Conservation (phyloP, 75 land plant species). For the Ceratopteris richardii region DNA sequence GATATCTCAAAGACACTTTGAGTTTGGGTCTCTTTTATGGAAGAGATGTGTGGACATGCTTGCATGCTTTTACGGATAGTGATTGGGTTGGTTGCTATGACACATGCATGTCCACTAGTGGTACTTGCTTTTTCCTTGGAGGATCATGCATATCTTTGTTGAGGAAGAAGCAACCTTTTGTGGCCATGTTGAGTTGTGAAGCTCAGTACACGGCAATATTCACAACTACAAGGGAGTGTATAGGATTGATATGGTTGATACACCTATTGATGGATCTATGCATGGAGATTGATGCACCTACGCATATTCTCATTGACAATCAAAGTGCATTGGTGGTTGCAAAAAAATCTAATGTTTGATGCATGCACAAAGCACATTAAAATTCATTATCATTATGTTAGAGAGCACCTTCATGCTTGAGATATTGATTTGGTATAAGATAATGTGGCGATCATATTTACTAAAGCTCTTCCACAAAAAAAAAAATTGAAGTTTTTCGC, state of each 20-base stretch:
- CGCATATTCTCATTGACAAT: conserved; percentile 13
- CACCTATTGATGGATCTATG: conserved; percentile 1
- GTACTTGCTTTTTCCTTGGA: conserved; percentile 16
- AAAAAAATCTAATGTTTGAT: conserved; percentile 11
- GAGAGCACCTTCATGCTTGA: conserved; percentile 2
- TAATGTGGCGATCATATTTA: too few species aligned
- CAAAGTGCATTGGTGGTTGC: conserved; percentile 7
- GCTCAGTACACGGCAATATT: conserved; percentile 30
- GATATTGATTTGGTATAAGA: too few species aligned
- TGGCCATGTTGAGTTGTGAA: conserved; percentile 21
- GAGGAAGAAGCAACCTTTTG: conserved; percentile 21
- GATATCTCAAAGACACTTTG: too few species aligned
- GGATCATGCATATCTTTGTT: conserved; percentile 18
- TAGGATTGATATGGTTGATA: conserved; percentile 19
- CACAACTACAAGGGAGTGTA: conserved; percentile 9
- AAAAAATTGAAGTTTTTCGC: too few species aligned
- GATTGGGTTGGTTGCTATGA: conserved; percentile 24
- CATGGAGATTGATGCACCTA: background rate
- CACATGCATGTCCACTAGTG: conserved; percentile 10
- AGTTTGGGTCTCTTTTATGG: too few species aligned
- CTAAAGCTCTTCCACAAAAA: too few species aligned
- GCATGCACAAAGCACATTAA: conserved; percentile 14
- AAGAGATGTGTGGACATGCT: too few species aligned
- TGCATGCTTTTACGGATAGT: conserved; percentile 11
- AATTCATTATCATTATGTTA: conserved; percentile 19